Conservation (phyloP, 2,329 filamentous ascomycete genomes). For the Pyrenophora graminea region DNA sequence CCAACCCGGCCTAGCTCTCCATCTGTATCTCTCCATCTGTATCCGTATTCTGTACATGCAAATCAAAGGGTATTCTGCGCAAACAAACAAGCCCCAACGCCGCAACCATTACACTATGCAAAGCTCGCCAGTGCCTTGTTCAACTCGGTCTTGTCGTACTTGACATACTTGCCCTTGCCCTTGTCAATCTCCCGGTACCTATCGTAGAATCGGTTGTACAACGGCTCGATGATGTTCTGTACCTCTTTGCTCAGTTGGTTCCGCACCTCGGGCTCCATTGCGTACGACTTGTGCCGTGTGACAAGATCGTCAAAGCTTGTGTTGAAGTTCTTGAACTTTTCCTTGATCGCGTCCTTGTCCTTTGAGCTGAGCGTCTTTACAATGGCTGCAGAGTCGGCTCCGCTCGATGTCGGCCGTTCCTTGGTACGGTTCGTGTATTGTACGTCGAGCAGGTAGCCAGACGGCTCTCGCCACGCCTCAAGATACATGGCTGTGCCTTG, state of each 20-base stretch:
- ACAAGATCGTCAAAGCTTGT: slow-evolving; percentile 87
- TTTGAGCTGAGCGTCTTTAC: slow-evolving; percentile 83
- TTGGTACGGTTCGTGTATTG: slow-evolving; percentile 79
- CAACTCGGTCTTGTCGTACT: slow-evolving; percentile 88
- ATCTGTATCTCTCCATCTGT: too few relatives aligned
- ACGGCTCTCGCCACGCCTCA: slow-evolving; percentile 86
- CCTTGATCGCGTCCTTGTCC: slow-evolving; percentile 94
- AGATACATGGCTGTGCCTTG: slow-evolving; percentile 80
- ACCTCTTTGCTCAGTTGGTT: slow-evolving; percentile 80
- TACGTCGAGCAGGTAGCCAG: slow-evolving; percentile 80
- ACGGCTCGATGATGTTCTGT: slow-evolving; percentile 86
- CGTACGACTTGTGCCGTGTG: slow-evolving; percentile 76
- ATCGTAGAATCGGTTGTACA: slow-evolving; percentile 96
- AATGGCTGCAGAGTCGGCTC: slow-evolving; percentile 76
- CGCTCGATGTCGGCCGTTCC: slow-evolving; percentile 67
- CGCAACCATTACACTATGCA: slow-evolving; percentile 33
- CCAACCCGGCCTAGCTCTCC: neutral
- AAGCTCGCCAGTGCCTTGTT: slow-evolving; percentile 62
- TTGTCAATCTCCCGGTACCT: slow-evolving; percentile 97
- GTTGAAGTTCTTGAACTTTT: slow-evolving; percentile 94
- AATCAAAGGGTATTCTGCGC: slow-evolving; percentile 42
- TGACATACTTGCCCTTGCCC: slow-evolving; percentile 96
- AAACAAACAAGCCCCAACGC: slow-evolving; percentile 25
- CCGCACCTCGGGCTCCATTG: slow-evolving; percentile 90
- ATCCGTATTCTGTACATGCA: slow-evolving; percentile 21